Evolutionary conservation across 83 land plant genomes (phyloP), one percentile per base, ranked within the genome.

Genomic region (Thuja plicata): DNA sequence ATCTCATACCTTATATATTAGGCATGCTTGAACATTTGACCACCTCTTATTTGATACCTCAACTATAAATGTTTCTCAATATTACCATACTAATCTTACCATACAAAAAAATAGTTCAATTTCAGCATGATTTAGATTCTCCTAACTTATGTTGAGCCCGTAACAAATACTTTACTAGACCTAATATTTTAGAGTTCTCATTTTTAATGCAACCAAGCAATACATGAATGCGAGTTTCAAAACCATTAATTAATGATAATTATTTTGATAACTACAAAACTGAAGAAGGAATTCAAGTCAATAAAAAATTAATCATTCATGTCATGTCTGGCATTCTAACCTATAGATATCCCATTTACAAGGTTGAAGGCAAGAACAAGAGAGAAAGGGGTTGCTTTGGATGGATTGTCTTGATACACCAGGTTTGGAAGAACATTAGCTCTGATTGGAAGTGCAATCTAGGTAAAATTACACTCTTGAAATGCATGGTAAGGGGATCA

Each of bases 351-450:
- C n/a, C n/a, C n/a, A n/a, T 86, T 91, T 73, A 76, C 84, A 78
- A 79, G 85, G 86, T 52, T 4, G 27, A 52, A 55, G 2, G 12
- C 66, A 24, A 54, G 34, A 38, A 38, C 73, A 52, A 38, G 66
- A 54, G 82, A 76, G 48, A 50, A 55, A 57, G 43, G 16, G 37
- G 7, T 88, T 40, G 82, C 83, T 40, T 87, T 91, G 46, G 81
- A 81, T 21, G 11, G 48, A 19, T 76, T 91, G 24, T 89, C 92
- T 60, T 88, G 90, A 30, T 91, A 89, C 77, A 90, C 90, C 37
- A 89, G 21, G 77, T 89, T 90, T 5, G 88, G 87, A 34, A 86
- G 3, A 27, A 89, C 89, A 88, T 86, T 91, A 60, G 92, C 92
- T 13, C 71, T 91, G 41, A 35, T 89, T 19, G 92, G 92, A n/a